A percentile compares a stretch with the other conserved stretches of the same genome.
Conservation (phyloP, 2,329 filamentous ascomycete species). For the Penicillium frequentans region DNA sequence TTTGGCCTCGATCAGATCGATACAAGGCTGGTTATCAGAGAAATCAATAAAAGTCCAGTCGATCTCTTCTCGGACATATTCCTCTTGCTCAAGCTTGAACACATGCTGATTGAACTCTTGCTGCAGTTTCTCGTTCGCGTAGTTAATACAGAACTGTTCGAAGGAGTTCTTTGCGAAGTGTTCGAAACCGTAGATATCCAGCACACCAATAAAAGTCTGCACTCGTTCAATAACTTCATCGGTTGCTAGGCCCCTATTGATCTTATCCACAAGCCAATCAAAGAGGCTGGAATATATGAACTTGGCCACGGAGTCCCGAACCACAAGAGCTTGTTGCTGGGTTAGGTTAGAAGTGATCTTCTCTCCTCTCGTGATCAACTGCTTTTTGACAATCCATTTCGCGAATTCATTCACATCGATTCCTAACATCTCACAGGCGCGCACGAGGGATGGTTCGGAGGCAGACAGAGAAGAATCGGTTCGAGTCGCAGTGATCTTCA, state of each 20-base stretch:
- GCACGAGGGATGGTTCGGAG: constrained; percentile 76
- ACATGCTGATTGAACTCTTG: constrained; percentile 99
- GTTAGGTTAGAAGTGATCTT: constrained; percentile 96
- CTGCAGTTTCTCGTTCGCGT: constrained; percentile 98
- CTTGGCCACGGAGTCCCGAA: constrained; percentile 95
- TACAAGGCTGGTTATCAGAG: constrained; percentile 98
- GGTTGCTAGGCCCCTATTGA: constrained; percentile 86
- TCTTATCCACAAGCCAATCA: constrained; percentile 98
- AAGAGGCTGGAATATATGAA: constrained; percentile 98
- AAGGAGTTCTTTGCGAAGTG: constrained; percentile 99
- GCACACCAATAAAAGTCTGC: constrained; percentile 89
- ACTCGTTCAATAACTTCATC: constrained; percentile 82
- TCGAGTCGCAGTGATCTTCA: constrained; percentile 89
- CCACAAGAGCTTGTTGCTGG: constrained; percentile 88
- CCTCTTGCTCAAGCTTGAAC: constrained; percentile 98
- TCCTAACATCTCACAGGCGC: constrained; percentile 80
- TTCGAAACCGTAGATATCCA: constrained; percentile 99
- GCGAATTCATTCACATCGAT: constrained; percentile 85
- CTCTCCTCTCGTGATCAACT: constrained; percentile 91
- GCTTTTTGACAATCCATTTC: constrained; percentile 99
- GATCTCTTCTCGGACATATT: constrained; percentile 93
- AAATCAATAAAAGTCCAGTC: constrained; percentile 99
- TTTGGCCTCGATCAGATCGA: constrained; percentile 96
- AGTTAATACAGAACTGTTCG: constrained; percentile 99
- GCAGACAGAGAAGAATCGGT: constrained; percentile 82